Conservation (phyloP, 495 filamentous ascomycete genomes). For the Podospora appendiculata region DNA sequence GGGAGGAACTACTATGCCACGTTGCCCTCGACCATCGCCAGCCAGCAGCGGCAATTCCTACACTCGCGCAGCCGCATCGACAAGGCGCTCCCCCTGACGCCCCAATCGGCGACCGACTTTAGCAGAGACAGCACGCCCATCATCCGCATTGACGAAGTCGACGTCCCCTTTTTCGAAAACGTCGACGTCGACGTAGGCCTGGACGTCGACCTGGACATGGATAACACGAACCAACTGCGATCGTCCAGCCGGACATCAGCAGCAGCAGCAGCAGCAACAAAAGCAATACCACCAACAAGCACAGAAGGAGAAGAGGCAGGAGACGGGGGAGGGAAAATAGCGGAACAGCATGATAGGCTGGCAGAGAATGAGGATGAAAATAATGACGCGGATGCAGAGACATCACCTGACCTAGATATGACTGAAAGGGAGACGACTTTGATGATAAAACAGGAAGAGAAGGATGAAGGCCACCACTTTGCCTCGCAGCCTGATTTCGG, state of each 20-base stretch:
- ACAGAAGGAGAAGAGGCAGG: not conserved
- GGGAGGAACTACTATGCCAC: no score
- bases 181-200: not conserved
- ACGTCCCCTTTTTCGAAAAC: conserved; percentile 4
- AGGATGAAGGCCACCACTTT: not conserved
- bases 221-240: not conserved
- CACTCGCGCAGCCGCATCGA: conserved; percentile 3
- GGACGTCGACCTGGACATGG: no score
- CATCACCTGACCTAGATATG: not conserved
- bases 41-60: conserved; percentile 1
- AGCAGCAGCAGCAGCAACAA: not conserved
- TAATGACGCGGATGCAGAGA: not conserved
- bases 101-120: conserved; percentile 10
- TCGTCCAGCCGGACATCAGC: not conserved
- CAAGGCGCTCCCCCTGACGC: conserved; percentile 29
- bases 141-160: conserved; percentile 9
- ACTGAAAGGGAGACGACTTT: not conserved
- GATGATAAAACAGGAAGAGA: not conserved
- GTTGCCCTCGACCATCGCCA: not conserved
- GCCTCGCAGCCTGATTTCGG: not conserved
- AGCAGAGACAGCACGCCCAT: conserved; percentile 15
- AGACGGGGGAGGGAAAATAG: not conserved
- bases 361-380: not conserved
- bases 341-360: not conserved
- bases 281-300: not conserved